phyloP scores from a whole-genome alignment of 805 yeast species.

The Tetrapisispora fleetii region DNA sequence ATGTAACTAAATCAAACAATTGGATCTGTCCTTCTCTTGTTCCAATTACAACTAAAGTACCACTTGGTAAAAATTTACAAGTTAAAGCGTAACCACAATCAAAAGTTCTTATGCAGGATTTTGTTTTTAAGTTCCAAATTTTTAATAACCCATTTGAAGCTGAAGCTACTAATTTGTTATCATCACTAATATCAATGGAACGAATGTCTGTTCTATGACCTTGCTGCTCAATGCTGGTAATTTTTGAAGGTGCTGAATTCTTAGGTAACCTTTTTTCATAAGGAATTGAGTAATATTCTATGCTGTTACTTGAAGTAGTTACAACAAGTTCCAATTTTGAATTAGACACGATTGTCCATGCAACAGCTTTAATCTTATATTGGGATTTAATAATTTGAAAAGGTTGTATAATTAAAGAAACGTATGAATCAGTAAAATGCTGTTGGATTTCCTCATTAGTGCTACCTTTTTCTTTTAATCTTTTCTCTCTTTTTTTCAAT shows the following conservation, averaged over 20 bases:
- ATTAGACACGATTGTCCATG: slow-evolving; percentile 47
- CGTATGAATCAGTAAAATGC: slow-evolving; percentile 38
- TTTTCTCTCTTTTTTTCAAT: slow-evolving; percentile 61
- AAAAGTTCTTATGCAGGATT: slow-evolving; percentile 73
- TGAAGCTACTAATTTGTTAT: slow-evolving; percentile 70
- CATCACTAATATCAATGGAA: slow-evolving; percentile 71
- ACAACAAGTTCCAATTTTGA: slow-evolving; percentile 51
- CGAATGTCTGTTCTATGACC: slow-evolving; percentile 92
- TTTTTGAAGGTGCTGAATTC: slow-evolving; percentile 34
- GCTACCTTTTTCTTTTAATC: slow-evolving; percentile 64
- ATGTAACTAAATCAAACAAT: slow-evolving; percentile 76
- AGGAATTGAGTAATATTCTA: slow-evolving; percentile 60
- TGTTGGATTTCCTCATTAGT: slow-evolving; percentile 47
- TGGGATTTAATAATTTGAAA: slow-evolving; percentile 56
- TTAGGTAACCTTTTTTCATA: slow-evolving; percentile 43
- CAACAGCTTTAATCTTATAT: slow-evolving; percentile 52
- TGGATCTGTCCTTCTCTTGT: slow-evolving; percentile 80
- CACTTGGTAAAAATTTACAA: slow-evolving; percentile 83
- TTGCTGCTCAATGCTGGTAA: slow-evolving; percentile 53
- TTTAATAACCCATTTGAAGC: slow-evolving; percentile 87
- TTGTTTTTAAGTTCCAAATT: slow-evolving; percentile 73
- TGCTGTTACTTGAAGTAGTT: slow-evolving; percentile 61
- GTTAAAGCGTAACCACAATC: slow-evolving; percentile 82
- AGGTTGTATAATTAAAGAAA: slow-evolving; percentile 55
- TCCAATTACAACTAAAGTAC: slow-evolving; percentile 75